Percentiles rank a stretch among this genome's conserved stretches.
Evolutionary conservation across 2,329 filamentous ascomycete species (phyloP).

Genomic region (Epichloe glyceriae): DNA sequence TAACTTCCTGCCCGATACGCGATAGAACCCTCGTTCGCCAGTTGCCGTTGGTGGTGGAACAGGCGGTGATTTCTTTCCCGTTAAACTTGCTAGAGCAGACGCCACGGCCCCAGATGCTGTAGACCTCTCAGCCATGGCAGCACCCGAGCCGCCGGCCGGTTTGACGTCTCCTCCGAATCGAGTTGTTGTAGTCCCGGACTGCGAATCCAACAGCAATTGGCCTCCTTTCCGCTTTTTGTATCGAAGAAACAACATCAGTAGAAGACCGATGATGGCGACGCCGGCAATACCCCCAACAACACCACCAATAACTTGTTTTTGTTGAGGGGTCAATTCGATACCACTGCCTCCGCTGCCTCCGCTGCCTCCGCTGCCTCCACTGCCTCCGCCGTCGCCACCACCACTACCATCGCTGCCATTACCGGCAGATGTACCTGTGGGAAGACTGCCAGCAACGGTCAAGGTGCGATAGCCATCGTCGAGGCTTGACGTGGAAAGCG

Average conservation of each 20-base stretch:
- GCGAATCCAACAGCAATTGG: slow-evolving; percentile 29
- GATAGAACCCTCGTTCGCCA: slow-evolving; percentile 48
- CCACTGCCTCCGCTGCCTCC: slow-evolving; percentile 6
- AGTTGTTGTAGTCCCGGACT: slow-evolving; percentile 14
- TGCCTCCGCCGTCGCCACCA: neutral
- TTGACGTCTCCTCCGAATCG: slow-evolving; percentile 3
- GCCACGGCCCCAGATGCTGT: slow-evolving; percentile 26
- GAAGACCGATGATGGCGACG: slow-evolving; percentile 39
- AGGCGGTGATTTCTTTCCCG: slow-evolving; percentile 24
- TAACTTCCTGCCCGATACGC: slow-evolving; percentile 52
- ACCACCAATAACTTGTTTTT: slow-evolving; percentile 37
- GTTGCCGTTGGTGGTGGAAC: slow-evolving; percentile 18
- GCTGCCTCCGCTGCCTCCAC: neutral
- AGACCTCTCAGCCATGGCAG: slow-evolving; percentile 34
- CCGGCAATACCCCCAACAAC: slow-evolving; percentile 47
- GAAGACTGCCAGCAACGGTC: neutral
- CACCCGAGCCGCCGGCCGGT: slow-evolving; percentile 15
- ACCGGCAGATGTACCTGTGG: neutral
- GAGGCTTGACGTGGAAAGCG: neutral
- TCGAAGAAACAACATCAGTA: slow-evolving; percentile 39
- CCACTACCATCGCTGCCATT: neutral
- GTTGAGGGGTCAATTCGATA: slow-evolving; percentile 16
- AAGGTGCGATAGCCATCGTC: neutral
- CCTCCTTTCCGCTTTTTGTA: slow-evolving; percentile 40
- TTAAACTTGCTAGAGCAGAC: slow-evolving; percentile 33